Base-by-base conservation (phyloP, 805 yeast species). In the Saccharomyces mikatae region DNA sequence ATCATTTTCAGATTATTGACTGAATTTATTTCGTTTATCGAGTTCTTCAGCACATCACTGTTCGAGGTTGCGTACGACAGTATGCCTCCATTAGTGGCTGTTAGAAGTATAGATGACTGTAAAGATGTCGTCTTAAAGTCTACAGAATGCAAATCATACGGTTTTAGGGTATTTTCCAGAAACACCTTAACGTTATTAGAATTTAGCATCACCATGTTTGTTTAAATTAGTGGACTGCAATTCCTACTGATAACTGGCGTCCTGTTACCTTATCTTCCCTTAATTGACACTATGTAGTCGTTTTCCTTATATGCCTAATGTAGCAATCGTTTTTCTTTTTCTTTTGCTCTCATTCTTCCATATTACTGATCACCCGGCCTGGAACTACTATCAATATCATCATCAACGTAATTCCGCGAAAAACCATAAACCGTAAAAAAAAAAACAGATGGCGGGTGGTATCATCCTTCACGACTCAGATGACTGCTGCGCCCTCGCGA, bases 1-100 rank as follows among this genome's bases (percentile, higher is more conserved):
- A 69, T 67, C 68, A 69, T 66, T 52, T 64, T 67, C 26, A 69
- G 51, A 50, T 67, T 67, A 47, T 63, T 67, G 10, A 58, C 24
- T 2, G 67, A 60, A 26, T 58, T 60, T 30, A 49, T 54, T 50
- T 60, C 61, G 21, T 50, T 50, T 17, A 47, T 29, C 4, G 56
- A 51, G 10, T 50, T 50, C 14, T 49, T 29, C 10, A 55, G 52
- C 14, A 26, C n/a, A 14, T 21, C 31, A 8, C 47, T 30, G 6
- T 49, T 52, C 17, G 60, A 54, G 31, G 55, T 62, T 2, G 66
- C 61, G 50, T 58, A 66, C 1, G 70, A 64, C 29, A 69, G 54
- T 3, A 69, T 59, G 2, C 69, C 59, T n/a, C 72, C 72, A 48
- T 68, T 67, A 9, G 52, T 49, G 22, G 58, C 54, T 2, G 70